These are phyloP conservation scores for Aspergillus jensenii DNA, from an alignment of 2,329 filamentous ascomycete species.

Conservation along the genomic window DNA sequence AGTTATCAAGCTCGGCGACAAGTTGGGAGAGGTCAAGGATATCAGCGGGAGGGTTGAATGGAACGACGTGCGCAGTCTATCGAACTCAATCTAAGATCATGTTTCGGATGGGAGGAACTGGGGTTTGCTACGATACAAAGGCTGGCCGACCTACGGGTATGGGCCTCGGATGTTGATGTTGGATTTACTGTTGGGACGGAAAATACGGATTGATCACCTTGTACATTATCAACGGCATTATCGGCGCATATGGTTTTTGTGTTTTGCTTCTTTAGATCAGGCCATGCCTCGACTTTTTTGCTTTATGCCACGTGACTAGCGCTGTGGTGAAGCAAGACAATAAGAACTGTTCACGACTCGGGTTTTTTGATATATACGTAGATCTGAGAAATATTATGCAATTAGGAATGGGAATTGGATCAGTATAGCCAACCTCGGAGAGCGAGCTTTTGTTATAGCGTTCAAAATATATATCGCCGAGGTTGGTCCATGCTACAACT, in stretches of 20 bases:
- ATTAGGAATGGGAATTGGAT: no score
- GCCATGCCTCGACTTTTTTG: background rate
- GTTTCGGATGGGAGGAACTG: background rate
- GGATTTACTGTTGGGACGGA: slow-evolving; percentile 26
- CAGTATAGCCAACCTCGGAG: no score
- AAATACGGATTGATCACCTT: slow-evolving; percentile 17
- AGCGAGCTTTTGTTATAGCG: no score
- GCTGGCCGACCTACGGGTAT: background rate
- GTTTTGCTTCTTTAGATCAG: background rate
- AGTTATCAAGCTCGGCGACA: slow-evolving; percentile 79
- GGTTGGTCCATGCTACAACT: background rate
- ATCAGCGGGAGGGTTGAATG: slow-evolving; percentile 57
- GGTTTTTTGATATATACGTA: background rate
- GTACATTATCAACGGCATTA: slow-evolving; percentile 28
- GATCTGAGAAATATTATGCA: no score
- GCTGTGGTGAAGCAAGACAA: background rate
- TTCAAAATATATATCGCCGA: background rate
- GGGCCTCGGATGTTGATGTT: slow-evolving; percentile 12
- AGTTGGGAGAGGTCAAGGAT: slow-evolving; percentile 61
- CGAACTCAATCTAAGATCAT: slow-evolving; percentile 24
- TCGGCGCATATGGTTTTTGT: slow-evolving; percentile 27
- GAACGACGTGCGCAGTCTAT: slow-evolving; percentile 39
- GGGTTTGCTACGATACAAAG: background rate
- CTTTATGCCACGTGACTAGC: background rate
- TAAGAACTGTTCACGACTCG: background rate